A percentile compares a stretch with the other conserved stretches of the same genome.
These are phyloP conservation scores for Neopestalotiopsis sp. DNA, from an alignment of 2,329 filamentous ascomycete species.

Conservation along the genomic window DNA sequence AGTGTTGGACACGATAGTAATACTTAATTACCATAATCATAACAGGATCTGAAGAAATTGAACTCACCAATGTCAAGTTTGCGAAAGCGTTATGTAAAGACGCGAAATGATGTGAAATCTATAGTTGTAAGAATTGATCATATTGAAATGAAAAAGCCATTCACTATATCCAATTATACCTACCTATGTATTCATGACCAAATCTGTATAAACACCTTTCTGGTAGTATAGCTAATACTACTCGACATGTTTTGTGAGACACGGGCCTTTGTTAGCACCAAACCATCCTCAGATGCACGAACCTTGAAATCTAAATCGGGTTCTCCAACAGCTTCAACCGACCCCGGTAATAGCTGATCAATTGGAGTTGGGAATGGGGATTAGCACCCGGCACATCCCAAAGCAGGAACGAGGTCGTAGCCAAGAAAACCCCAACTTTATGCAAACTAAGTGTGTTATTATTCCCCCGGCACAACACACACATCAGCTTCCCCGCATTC, in stretches of 20 bases:
- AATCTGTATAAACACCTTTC: too few species aligned
- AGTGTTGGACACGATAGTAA: neutral
- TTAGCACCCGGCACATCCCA: slow-evolving; percentile 4
- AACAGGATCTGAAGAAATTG: neutral
- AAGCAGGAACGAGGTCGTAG: slow-evolving; percentile 15
- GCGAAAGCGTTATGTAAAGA: neutral
- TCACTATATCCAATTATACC: too few species aligned
- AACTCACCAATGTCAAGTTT: neutral
- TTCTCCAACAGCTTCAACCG: neutral
- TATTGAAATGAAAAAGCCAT: too few species aligned
- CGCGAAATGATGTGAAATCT: neutral
- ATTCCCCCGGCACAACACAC: neutral
- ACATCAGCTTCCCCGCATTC: slow-evolving; percentile 13
- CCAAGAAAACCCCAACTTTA: neutral
- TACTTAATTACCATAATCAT: neutral
- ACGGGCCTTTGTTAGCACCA: too few species aligned
- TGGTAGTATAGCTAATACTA: too few species aligned
- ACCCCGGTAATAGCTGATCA: neutral
- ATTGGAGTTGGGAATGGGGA: neutral
- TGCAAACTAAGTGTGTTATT: neutral
- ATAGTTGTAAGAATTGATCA: too few species aligned
- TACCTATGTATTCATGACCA: too few species aligned
- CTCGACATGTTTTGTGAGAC: too few species aligned
- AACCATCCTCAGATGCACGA: neutral
- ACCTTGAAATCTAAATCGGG: neutral